phyloP scores from a whole-genome alignment of 805 yeast genomes.

The Saturnispora halmiae region DNA sequence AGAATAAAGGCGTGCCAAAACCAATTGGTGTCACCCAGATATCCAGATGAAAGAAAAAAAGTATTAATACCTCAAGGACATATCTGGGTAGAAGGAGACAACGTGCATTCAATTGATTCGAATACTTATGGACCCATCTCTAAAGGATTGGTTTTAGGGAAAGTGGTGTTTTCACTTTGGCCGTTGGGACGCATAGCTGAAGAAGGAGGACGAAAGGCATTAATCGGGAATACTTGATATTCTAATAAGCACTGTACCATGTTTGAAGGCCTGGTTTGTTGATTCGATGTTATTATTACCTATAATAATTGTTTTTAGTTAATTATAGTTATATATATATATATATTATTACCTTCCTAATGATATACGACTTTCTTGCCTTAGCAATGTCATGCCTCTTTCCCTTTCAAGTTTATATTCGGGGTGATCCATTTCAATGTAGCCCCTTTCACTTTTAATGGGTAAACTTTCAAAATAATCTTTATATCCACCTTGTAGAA shows the following conservation, averaged over 20 bases:
- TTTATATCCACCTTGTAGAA: slow-evolving; percentile 88
- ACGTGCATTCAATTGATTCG: slow-evolving; percentile 73
- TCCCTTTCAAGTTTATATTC: slow-evolving; percentile 39
- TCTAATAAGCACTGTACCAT: no score
- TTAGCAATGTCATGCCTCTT: slow-evolving; percentile 33
- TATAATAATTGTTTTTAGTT: not conserved
- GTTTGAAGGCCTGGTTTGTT: no score
- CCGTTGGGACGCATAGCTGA: slow-evolving; percentile 49
- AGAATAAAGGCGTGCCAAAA: slow-evolving; percentile 71
- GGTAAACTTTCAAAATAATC: slow-evolving; percentile 51
- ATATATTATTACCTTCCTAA: slow-evolving; percentile 1
- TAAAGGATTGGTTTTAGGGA: slow-evolving; percentile 70
- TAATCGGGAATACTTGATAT: slow-evolving; percentile 22
- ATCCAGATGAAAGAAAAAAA: slow-evolving; percentile 55
- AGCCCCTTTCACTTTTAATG: slow-evolving; percentile 30
- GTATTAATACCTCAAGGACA: slow-evolving; percentile 70
- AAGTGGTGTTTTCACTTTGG: slow-evolving; percentile 59
- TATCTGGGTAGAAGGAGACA: slow-evolving; percentile 94
- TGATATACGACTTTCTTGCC: slow-evolving; percentile 25
- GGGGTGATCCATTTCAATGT: slow-evolving; percentile 77
- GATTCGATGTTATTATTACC: no score
- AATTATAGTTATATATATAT: not conserved
- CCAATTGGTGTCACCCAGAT: slow-evolving; percentile 52
- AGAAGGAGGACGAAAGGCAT: slow-evolving; percentile 45
- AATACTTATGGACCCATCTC: slow-evolving; percentile 86